phyloP scores from a whole-genome alignment of 768 basidiomycete species.

The Paxillus involutus region DNA sequence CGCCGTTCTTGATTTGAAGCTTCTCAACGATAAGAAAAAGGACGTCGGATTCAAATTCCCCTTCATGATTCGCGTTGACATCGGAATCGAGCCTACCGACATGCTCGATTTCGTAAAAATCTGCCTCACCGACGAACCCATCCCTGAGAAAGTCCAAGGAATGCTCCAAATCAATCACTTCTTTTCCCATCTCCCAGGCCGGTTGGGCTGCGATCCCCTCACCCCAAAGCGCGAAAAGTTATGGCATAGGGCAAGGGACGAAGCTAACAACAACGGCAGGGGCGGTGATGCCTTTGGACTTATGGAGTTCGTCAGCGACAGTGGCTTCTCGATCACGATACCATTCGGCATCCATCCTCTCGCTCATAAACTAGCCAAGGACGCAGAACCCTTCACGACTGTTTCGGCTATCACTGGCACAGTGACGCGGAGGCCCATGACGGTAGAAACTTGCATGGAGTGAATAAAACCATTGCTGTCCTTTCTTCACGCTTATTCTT shows the following conservation, averaged over 20 bases:
- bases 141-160: slow-evolving; percentile 6
- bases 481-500: background rate
- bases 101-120: slow-evolving; percentile 4
- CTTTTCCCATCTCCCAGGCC: slow-evolving; percentile 8
- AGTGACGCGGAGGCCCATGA: slow-evolving; percentile 7
- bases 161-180: slow-evolving; percentile 18
- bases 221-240: slow-evolving; percentile 4
- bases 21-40: slow-evolving; percentile 2
- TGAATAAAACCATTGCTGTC: background rate
- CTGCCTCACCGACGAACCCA: slow-evolving; percentile 5
- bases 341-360: slow-evolving; percentile 1
- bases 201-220: slow-evolving; percentile 6
- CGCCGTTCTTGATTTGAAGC: slow-evolving; percentile 12
- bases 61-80: slow-evolving; percentile 14
- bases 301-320: slow-evolving; percentile 17
- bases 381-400: slow-evolving; percentile 10
- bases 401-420: slow-evolving; percentile 4
- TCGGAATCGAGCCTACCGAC: slow-evolving; percentile 15
- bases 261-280: background rate
- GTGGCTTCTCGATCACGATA: slow-evolving; percentile 9
- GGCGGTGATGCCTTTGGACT: slow-evolving; percentile 8
- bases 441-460: slow-evolving; percentile 11
- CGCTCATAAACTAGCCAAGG: background rate
- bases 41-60: slow-evolving; percentile 14
- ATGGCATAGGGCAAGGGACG: slow-evolving; percentile 7